phyloP scores from a whole-genome alignment of 2,329 filamentous ascomycete genomes.

The Raffaelea arxii region DNA sequence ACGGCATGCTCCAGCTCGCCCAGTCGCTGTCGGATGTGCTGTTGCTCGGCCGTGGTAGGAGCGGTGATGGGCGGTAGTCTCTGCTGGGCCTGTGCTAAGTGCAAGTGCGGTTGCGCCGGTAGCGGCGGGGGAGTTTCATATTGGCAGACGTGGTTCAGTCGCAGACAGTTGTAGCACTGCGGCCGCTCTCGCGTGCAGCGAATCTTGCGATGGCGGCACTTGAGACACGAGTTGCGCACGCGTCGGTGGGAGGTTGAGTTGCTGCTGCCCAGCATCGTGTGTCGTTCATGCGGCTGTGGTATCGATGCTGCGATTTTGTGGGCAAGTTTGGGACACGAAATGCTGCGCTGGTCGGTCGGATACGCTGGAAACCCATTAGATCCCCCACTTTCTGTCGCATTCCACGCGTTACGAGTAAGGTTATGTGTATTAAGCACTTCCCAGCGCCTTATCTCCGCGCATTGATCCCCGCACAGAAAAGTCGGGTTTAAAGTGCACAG shows the following conservation, averaged over 20 bases:
- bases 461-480: neutral
- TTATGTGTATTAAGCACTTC: neutral
- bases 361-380: neutral
- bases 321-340: neutral
- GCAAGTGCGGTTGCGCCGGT: neutral
- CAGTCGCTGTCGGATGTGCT: neutral
- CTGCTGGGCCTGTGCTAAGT: neutral
- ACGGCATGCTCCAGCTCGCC: neutral
- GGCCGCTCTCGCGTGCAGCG: slow-evolving; percentile 1
- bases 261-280: neutral
- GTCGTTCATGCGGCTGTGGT: neutral
- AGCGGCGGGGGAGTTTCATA: neutral
- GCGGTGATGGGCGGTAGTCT: neutral
- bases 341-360: neutral
- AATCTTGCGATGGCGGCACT: slow-evolving; percentile 1
- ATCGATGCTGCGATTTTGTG: neutral
- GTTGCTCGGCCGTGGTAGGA: neutral
- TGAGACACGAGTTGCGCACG: neutral
- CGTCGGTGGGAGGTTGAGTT: neutral
- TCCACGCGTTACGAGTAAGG: too few species aligned
- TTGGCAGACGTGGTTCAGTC: neutral
- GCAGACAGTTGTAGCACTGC: slow-evolving; percentile 1
- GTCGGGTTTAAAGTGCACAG: neutral
- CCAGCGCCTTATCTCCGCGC: neutral
- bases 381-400: neutral